Conservation (phyloP, 768 basidiomycete genomes). For the Imleria badia region DNA sequence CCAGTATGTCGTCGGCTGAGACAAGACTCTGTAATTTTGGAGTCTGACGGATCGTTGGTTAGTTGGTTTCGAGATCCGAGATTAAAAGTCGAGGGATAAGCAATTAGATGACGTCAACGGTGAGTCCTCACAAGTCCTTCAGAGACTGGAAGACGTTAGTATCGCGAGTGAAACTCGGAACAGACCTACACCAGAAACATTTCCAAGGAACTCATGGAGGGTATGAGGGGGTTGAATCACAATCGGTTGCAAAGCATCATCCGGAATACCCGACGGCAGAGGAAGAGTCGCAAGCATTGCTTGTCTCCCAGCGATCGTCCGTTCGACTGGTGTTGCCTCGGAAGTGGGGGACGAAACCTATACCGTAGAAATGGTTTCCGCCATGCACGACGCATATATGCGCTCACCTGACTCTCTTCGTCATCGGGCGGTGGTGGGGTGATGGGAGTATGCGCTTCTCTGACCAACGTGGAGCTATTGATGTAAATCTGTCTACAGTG, state of each 20-base stretch:
- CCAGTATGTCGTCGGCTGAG: conserved; percentile 70
- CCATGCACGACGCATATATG: conserved; percentile 12
- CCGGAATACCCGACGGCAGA: conserved; percentile 60
- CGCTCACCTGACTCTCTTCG: conserved; percentile 16
- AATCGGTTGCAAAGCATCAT: conserved; percentile 68
- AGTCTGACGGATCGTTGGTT: conserved; percentile 42
- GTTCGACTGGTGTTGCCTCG: conserved; percentile 27
- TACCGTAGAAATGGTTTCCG: neutral
- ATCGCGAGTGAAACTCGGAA: neutral
- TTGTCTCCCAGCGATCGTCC: conserved; percentile 53
- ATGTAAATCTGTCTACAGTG: conserved; percentile 18
- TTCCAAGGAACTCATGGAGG: conserved; percentile 67
- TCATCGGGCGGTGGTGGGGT: neutral
- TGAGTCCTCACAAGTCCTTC: conserved; percentile 50
- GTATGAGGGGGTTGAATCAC: conserved; percentile 61
- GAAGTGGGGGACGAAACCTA: conserved; percentile 1
- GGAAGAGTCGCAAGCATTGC: conserved; percentile 58
- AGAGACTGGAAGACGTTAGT: conserved; percentile 43
- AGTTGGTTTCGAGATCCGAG: neutral
- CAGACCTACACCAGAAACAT: conserved; percentile 52
- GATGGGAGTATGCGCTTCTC: neutral
- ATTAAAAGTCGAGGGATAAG: neutral
- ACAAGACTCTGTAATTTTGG: conserved; percentile 64
- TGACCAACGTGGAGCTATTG: conserved; percentile 7
- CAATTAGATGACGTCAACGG: neutral